Evolutionary conservation across 768 basidiomycete genomes (phyloP), one percentile per base, ranked within the genome.

Genomic region (Punctularia strigosozonata): DNA sequence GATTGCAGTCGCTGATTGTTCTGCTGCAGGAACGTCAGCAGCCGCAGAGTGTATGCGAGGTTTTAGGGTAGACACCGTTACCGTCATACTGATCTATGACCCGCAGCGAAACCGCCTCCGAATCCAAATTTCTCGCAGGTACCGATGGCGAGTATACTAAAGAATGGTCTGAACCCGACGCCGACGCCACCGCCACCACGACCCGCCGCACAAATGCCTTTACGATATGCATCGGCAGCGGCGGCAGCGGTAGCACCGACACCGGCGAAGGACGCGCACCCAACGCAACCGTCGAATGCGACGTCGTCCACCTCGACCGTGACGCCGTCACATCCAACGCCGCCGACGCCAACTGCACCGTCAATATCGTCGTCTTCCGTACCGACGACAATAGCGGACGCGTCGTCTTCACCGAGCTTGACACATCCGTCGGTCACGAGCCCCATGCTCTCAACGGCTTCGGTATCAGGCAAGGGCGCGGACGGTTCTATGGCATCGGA

Each of bases 141-240:
- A 49, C 83, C 88, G 1, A 77, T 75, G 71, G 59, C 75, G 22
- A 70, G 68, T 42, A 82, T 90, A 47, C 61, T 91, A 47, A 90
- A 90, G 58, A 73, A 75, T 24, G 73, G 77, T 17, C 57, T 86
- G n/a, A 72, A 71, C 17, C 54, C 63, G 39, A 56, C 73, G 46
- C 65, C 72, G 39, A 72, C 71, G 17, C 54, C 63, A 39, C 56
- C 73, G 46, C 65, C 72, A 39, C 70, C 67, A 43, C 73, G 68
- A 39, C 70, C 72, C 47, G 67, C 66, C 23, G 56, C 69, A 17
- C 57, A 87, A 41, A 83, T 88, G 31, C 83, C 89, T 10, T 85
- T 92, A 53, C 71, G 84, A 36, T 95, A 95, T 55, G 82, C 94
- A 23, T 76, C 88, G n/a, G 90, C 89, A 0, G 92, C 90, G 2